These are phyloP conservation scores for Cyclocybe cylindracea DNA, from an alignment of 768 basidiomycete genomes.

Conservation along the genomic window DNA sequence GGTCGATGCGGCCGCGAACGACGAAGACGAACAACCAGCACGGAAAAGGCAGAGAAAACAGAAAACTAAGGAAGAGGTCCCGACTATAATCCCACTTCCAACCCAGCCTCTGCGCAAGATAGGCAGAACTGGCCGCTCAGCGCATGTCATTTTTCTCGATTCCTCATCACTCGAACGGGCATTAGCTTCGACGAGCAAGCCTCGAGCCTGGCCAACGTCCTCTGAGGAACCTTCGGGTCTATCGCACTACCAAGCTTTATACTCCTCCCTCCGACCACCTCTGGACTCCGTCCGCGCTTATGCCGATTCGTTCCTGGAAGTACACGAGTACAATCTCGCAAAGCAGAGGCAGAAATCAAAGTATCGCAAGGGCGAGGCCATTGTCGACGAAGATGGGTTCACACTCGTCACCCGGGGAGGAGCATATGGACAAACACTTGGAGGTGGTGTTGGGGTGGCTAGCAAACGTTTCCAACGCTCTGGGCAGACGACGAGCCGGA, in stretches of 20 bases:
- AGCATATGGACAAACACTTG: constrained; percentile 84
- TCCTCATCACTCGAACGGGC: constrained; percentile 69
- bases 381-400: constrained; percentile 94
- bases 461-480: constrained; percentile 68
- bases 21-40: constrained; percentile 27
- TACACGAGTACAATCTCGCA: constrained; percentile 73
- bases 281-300: constrained; percentile 74
- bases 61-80: constrained; percentile 40
- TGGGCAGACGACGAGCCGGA: constrained; percentile 44
- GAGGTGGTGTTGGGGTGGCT: constrained; percentile 71
- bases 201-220: constrained; percentile 63
- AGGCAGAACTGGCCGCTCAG: constrained; percentile 63
- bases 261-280: constrained; percentile 72
- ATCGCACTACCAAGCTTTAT: constrained; percentile 65
- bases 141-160: constrained; percentile 75
- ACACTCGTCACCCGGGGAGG: constrained; percentile 93
- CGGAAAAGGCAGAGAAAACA: constrained; percentile 41
- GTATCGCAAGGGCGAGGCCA: constrained; percentile 81
- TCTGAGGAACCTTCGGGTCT: constrained; percentile 67
- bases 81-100: constrained; percentile 65
- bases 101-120: constrained; percentile 50
- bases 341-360: constrained; percentile 61
- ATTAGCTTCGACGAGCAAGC: constrained; percentile 52
- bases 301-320: constrained; percentile 75
- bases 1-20: constrained; percentile 30